Evolutionary conservation across 805 yeast genomes (phyloP).

Genomic region (Pichia insulana): DNA sequence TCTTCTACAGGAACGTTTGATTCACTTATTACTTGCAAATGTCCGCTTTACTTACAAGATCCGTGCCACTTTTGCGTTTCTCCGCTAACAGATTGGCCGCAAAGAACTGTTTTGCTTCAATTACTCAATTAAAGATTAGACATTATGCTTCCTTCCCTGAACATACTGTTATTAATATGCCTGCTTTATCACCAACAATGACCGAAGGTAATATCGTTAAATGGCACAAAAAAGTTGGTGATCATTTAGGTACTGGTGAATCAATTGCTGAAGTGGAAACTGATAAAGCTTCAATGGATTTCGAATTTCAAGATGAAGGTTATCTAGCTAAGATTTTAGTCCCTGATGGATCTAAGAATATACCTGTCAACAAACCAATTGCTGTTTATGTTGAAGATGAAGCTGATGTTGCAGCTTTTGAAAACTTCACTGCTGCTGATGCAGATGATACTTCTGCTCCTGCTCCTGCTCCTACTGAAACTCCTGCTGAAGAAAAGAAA

Average conservation of each 20-base stretch:
- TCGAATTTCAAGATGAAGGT: constrained; percentile 96
- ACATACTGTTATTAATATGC: constrained; percentile 91
- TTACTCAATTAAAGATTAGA: constrained; percentile 11
- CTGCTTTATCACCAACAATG: constrained; percentile 99
- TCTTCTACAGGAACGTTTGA: too few relatives aligned
- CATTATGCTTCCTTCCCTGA: constrained; percentile 26
- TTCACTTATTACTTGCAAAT: constrained; percentile 10
- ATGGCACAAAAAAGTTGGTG: constrained; percentile 90
- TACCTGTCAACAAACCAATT: constrained; percentile 91
- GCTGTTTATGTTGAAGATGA: constrained; percentile 92
- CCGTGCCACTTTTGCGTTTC: constrained; percentile 15
- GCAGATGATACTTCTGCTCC: constrained; percentile 49
- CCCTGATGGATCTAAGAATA: constrained; percentile 78
- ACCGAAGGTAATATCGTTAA: constrained; percentile 85
- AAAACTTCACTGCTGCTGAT: constrained; percentile 73
- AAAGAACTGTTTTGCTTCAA: neutral
- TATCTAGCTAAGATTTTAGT: constrained; percentile 79
- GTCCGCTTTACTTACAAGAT: constrained; percentile 29
- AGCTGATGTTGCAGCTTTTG: constrained; percentile 80
- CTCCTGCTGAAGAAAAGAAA: neutral
- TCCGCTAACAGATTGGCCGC: constrained; percentile 5
- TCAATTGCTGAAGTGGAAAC: constrained; percentile 95
- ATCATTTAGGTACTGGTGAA: constrained; percentile 82
- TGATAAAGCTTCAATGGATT: constrained; percentile 97
- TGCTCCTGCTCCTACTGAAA: constrained; percentile 29